These are phyloP conservation scores for Cenococcum geophilum DNA, from an alignment of 495 filamentous ascomycete genomes.

Conservation along the genomic window DNA sequence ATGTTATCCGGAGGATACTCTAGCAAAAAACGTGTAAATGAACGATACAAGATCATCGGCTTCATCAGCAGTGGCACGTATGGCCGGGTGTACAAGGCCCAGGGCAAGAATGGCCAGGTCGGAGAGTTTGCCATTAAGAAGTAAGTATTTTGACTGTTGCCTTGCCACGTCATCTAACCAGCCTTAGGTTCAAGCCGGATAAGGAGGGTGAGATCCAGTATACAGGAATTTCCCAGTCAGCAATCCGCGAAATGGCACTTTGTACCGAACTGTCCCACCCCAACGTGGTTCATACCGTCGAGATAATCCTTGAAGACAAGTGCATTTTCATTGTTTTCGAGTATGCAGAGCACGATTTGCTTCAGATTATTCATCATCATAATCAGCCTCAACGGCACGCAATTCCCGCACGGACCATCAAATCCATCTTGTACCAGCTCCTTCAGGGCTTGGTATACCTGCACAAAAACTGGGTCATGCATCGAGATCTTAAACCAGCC, in stretches of 20 bases:
- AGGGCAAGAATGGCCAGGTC: slow-evolving; percentile 66
- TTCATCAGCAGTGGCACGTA: slow-evolving; percentile 99
- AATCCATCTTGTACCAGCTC: slow-evolving; percentile 89
- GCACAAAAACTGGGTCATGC: slow-evolving; percentile 94
- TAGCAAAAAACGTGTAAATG: slow-evolving; percentile 64
- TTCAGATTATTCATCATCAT: slow-evolving; percentile 98
- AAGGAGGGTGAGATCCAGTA: slow-evolving; percentile 97
- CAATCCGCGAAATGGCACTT: slow-evolving; percentile 96
- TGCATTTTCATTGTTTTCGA: slow-evolving; percentile 99
- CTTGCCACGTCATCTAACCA: slow-evolving; percentile 19
- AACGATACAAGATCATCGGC: slow-evolving; percentile 90
- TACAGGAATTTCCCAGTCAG: slow-evolving; percentile 95
- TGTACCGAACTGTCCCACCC: slow-evolving; percentile 86
- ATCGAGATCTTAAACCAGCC: slow-evolving; percentile 97
- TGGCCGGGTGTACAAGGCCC: slow-evolving; percentile 94
- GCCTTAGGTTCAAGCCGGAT: slow-evolving; percentile 86
- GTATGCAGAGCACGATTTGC: slow-evolving; percentile 92
- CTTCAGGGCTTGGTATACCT: slow-evolving; percentile 91
- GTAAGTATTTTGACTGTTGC: slow-evolving; percentile 36
- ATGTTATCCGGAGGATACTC: slow-evolving; percentile 28
- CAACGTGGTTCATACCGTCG: slow-evolving; percentile 85
- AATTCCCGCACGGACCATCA: slow-evolving; percentile 82
- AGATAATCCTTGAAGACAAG: slow-evolving; percentile 97
- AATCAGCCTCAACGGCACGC: slow-evolving; percentile 78
- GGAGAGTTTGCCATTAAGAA: slow-evolving; percentile 96